Evolutionary conservation across 768 basidiomycete genomes (phyloP).

Genomic region (Termitomyces titanicus): DNA sequence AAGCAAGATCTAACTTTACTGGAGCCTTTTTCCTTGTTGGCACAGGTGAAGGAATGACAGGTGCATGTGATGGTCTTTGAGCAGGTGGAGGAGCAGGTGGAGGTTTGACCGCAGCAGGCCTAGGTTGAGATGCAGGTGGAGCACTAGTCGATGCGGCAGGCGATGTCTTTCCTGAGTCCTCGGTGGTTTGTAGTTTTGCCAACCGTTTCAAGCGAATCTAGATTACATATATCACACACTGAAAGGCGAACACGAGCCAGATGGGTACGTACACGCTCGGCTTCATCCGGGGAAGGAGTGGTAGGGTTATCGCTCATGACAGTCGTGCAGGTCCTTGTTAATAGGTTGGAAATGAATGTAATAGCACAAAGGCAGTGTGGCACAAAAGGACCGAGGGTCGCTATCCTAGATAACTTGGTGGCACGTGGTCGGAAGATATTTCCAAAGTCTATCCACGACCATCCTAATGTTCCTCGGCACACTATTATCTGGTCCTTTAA

Average conservation of each 20-base stretch:
- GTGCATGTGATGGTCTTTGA: constrained; percentile 26
- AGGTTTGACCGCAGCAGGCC: constrained; percentile 33
- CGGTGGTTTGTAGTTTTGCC: constrained; percentile 66
- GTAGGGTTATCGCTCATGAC: constrained; percentile 37
- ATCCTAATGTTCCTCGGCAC: constrained; percentile 11
- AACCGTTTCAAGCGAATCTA: constrained; percentile 93
- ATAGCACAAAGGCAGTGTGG: no score
- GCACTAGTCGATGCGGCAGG: constrained; percentile 32
- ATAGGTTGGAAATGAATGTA: no score
- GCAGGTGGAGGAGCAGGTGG: constrained; percentile 29
- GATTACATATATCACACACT: background rate
- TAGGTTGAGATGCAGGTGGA: constrained; percentile 21
- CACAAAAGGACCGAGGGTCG: background rate
- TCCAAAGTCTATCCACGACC: background rate
- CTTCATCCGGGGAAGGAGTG: constrained; percentile 71
- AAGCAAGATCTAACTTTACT: constrained; percentile 47
- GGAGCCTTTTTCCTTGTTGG: constrained; percentile 49
- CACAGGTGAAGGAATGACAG: constrained; percentile 27
- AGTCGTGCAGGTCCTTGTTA: constrained; percentile 1
- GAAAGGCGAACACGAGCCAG: background rate
- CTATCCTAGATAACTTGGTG: no score
- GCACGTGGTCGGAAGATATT: constrained; percentile 13
- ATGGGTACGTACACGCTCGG: constrained; percentile 62
- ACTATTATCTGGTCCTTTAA: constrained; percentile 4
- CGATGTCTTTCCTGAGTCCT: constrained; percentile 28